Conservation (phyloP, 78 protist genomes). For the Ministeria vibrans region DNA sequence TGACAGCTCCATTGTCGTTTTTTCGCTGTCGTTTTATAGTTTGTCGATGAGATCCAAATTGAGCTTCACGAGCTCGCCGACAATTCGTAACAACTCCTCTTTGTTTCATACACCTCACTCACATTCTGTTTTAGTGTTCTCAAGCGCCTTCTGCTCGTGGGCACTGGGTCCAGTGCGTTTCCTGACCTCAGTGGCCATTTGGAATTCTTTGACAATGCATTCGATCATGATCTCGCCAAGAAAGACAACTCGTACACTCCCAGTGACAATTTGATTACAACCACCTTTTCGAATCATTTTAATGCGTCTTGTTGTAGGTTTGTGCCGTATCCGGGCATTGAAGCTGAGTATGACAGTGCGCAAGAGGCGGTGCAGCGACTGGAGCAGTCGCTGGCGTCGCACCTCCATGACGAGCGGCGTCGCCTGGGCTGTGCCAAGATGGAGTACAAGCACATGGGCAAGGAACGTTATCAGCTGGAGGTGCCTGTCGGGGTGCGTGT, state of each 20-base stretch:
- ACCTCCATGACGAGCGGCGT: neutral
- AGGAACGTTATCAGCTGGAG: constrained; percentile 27
- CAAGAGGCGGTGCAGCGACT: neutral
- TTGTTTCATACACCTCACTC: neutral
- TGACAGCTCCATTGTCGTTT: neutral
- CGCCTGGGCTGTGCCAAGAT: neutral
- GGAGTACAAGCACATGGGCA: neutral
- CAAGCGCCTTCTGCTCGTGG: neutral
- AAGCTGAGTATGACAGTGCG: constrained; percentile 17
- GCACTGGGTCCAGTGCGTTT: neutral
- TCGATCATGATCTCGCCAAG: constrained; percentile 13
- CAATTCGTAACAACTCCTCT: neutral
- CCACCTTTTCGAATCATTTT: too few relatives aligned
- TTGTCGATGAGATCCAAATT: neutral
- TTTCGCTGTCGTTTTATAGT: neutral
- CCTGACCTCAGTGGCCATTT: neutral
- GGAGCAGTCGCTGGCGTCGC: neutral
- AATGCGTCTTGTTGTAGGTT: too few relatives aligned
- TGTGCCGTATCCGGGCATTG: constrained; percentile 5
- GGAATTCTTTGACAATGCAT: neutral
- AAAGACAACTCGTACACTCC: neutral
- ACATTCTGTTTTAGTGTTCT: neutral
- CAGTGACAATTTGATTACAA: too few relatives aligned
- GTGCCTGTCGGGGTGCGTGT: neutral
- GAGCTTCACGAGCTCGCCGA: too few relatives aligned